Conservation (phyloP, 305 asterid species). For the Nicotiana rustica region DNA sequence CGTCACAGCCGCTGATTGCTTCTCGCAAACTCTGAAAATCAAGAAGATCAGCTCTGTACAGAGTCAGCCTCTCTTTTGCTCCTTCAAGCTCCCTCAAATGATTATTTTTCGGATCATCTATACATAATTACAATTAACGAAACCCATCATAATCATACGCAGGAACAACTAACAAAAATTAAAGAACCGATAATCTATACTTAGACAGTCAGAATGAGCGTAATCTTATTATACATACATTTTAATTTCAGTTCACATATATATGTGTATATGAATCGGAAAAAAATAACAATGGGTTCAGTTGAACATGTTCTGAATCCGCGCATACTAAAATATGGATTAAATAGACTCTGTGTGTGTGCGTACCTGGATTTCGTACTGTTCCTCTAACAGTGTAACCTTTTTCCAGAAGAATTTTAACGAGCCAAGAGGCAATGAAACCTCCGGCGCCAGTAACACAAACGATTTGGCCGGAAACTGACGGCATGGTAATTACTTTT, state of each 20-base stretch:
- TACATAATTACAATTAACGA: background rate
- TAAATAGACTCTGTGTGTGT: background rate
- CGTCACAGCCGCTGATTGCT: conserved; percentile 91
- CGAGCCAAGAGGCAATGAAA: conserved; percentile 94
- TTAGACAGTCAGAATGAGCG: background rate
- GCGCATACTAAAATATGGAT: background rate
- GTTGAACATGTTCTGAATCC: background rate
- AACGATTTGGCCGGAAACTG: conserved; percentile 65
- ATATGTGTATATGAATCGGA: background rate
- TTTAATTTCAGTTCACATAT: background rate
- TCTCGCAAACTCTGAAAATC: conserved; percentile 76
- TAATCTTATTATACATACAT: background rate
- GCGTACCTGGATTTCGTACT: conserved; percentile 84
- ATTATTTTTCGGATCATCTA: conserved; percentile 81
- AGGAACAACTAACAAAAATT: background rate
- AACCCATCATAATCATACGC: background rate
- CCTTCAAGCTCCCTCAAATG: conserved; percentile 91
- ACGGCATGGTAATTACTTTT: conserved; percentile 55
- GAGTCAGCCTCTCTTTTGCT: conserved; percentile 78
- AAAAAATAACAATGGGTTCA: background rate
- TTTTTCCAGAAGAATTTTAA: conserved; percentile 79
- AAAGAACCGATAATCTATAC: too few relatives aligned
- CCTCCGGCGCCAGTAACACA: conserved; percentile 99
- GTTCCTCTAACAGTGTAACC: conserved; percentile 94
- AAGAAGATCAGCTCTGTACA: conserved; percentile 80